Percentiles rank a stretch among this genome's conserved stretches.
These are phyloP conservation scores for Sarocladium strictum DNA, from an alignment of 2,329 filamentous ascomycete species.

Conservation along the genomic window DNA sequence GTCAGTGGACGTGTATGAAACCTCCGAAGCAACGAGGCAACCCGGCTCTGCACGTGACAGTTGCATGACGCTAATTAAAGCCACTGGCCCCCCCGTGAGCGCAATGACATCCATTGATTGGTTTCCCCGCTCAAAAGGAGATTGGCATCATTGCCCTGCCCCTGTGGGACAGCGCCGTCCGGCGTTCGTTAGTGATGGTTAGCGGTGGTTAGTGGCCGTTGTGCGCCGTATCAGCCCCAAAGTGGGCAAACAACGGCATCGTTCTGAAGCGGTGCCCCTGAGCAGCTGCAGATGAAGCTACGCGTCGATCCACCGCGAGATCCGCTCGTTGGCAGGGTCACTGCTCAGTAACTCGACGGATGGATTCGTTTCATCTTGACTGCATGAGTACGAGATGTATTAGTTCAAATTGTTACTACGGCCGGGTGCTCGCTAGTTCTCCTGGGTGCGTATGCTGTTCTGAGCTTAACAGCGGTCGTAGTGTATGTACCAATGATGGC, in stretches of 20 bases:
- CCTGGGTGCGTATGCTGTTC: neutral
- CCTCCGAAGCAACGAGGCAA: neutral
- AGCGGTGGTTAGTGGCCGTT: constrained; percentile 7
- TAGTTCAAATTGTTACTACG: neutral
- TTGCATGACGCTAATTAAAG: constrained; percentile 7
- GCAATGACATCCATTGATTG: neutral
- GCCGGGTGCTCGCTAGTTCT: neutral
- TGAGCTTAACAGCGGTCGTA: neutral
- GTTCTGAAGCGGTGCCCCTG: neutral
- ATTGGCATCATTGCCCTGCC: constrained; percentile 3
- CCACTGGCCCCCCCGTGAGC: neutral
- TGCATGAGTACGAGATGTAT: neutral
- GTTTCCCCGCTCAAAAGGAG: neutral
- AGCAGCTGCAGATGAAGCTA: neutral
- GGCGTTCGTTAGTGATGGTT: neutral
- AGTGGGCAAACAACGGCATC: neutral
- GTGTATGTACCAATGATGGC: neutral
- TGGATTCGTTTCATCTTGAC: constrained; percentile 7
- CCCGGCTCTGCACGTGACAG: neutral
- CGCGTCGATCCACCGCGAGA: constrained; percentile 7
- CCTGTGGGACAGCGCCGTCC: neutral
- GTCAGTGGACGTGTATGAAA: too few species aligned
- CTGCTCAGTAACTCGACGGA: neutral
- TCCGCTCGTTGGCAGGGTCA: constrained; percentile 9
- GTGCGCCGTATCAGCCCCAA: neutral